Evolutionary conservation across 441 rosid species (phyloP).

Genomic region (Isatis lusitanica): DNA sequence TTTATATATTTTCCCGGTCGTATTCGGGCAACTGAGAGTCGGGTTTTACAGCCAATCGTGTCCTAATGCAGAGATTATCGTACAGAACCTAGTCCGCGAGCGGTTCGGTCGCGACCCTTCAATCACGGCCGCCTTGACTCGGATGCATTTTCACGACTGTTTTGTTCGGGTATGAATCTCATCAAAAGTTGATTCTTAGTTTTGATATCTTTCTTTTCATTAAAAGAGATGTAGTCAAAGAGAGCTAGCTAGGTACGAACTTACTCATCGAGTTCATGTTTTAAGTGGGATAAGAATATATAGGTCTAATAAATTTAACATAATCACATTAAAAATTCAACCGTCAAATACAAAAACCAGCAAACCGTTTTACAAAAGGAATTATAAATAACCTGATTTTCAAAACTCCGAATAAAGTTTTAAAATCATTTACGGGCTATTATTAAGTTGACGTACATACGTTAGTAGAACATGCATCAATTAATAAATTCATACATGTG

Average conservation of each 20-base stretch:
- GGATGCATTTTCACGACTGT: constrained; percentile 45
- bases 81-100: constrained; percentile 12
- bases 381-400: neutral
- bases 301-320: neutral
- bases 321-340: neutral
- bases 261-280: neutral
- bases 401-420: neutral
- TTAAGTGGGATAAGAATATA: neutral
- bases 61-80: constrained; percentile 26
- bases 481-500: neutral
- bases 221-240: neutral
- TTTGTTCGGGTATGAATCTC: constrained; percentile 28
- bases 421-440: neutral
- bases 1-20: constrained; percentile 11
- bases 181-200: neutral
- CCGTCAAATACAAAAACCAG: neutral
- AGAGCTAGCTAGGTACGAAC: neutral
- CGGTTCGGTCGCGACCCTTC: constrained; percentile 22
- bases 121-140: constrained; percentile 31
- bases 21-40: constrained; percentile 1
- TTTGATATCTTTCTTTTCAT: neutral
- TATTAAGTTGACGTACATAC: neutral
- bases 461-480: neutral
- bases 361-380: neutral
- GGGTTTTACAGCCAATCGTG: constrained; percentile 32